Percentiles rank a stretch among this genome's conserved stretches.
These are phyloP conservation scores for Chenopodium berlandieri DNA, from an alignment of 148 eudicot genomes.

Conservation along the genomic window DNA sequence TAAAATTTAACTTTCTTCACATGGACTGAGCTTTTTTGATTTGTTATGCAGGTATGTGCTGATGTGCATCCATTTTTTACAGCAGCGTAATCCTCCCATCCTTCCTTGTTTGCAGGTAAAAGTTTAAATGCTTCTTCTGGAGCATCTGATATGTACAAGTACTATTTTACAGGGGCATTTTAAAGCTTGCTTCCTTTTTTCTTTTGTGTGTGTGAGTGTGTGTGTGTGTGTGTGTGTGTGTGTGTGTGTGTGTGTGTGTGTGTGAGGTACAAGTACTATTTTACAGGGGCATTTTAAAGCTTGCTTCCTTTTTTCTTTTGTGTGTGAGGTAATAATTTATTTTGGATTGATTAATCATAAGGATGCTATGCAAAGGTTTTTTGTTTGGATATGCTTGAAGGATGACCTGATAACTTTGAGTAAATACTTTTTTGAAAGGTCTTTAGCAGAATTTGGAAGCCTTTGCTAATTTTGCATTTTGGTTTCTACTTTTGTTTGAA, in stretches of 20 bases:
- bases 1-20: conserved; percentile 1
- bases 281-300: background rate
- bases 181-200: background rate
- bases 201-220: background rate
- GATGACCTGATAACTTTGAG: background rate
- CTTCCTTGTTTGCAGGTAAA: conserved; percentile 95
- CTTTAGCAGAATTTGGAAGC: background rate
- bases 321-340: background rate
- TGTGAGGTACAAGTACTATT: background rate
- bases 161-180: background rate
- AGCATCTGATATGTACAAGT: background rate
- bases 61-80: conserved; percentile 97
- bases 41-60: conserved; percentile 73
- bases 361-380: background rate
- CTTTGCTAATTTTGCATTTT: background rate
- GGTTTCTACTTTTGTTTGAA: background rate
- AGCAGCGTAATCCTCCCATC: conserved; percentile 82
- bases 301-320: background rate
- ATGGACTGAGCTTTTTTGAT: conserved; percentile 9
- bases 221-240: background rate
- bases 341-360: background rate
- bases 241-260: no score
- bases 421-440: no score
- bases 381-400: background rate
- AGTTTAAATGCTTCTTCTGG: background rate